A percentile compares a stretch with the other conserved stretches of the same genome.
These are phyloP conservation scores for Mycocentrospora acerina DNA, from an alignment of 2,329 filamentous ascomycete genomes.

Conservation along the genomic window DNA sequence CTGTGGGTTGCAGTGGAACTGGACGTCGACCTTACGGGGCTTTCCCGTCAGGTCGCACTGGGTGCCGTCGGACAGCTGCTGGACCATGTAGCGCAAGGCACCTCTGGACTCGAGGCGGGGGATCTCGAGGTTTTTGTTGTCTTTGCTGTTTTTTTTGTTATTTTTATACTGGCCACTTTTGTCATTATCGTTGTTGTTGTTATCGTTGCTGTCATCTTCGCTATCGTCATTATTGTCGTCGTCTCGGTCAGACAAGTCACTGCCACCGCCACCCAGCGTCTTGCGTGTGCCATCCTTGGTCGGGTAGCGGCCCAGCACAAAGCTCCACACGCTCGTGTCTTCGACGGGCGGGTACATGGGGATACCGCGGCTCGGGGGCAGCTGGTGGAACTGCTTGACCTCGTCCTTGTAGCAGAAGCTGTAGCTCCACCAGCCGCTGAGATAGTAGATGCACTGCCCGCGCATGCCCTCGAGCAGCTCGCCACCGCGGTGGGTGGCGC, in stretches of 20 bases:
- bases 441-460: constrained; percentile 77
- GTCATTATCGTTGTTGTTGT: no score
- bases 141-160: no score
- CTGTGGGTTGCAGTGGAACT: constrained; percentile 78
- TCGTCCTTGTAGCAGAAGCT: constrained; percentile 88
- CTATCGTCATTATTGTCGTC: no score
- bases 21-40: constrained; percentile 80
- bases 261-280: constrained; percentile 33
- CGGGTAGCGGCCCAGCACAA: constrained; percentile 68
- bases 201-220: no score
- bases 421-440: constrained; percentile 95
- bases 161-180: no score
- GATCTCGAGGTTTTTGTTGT: constrained; percentile 37
- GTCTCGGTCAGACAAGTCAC: no score
- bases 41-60: constrained; percentile 82
- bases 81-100: constrained; percentile 82
- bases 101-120: constrained; percentile 78
- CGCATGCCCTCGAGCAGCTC: constrained; percentile 77
- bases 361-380: constrained; percentile 68
- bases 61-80: constrained; percentile 77
- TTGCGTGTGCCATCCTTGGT: constrained; percentile 24
- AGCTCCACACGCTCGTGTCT: constrained; percentile 75
- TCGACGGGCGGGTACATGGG: constrained; percentile 70
- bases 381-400: constrained; percentile 86
- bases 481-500: constrained; percentile 76